Conservation (phyloP, 2,329 filamentous ascomycete species). For the Lomentospora prolificans region DNA sequence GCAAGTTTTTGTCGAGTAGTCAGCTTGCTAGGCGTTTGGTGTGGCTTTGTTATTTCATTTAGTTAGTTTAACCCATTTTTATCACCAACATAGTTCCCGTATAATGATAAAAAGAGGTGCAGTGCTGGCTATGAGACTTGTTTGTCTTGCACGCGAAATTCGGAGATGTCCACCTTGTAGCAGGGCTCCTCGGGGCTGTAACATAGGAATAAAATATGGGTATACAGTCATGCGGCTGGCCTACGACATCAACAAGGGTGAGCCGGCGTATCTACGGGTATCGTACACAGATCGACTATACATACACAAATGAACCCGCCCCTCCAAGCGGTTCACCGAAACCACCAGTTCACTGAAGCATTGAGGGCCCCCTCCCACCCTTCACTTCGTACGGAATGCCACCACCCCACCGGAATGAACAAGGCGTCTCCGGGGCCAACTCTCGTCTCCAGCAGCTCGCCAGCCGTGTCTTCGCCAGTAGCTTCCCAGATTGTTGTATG, state of each 20-base stretch:
- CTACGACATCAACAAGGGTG: background rate
- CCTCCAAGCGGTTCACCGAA: constrained; percentile 20
- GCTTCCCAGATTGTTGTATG: constrained; percentile 61
- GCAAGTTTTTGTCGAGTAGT: background rate
- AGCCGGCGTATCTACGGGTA: background rate
- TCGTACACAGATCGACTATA: background rate
- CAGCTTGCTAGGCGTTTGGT: background rate
- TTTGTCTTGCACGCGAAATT: too few species aligned
- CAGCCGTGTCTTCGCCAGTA: constrained; percentile 10
- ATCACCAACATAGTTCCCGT: background rate
- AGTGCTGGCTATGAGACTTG: too few species aligned
- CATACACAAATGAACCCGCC: background rate
- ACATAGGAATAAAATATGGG: too few species aligned
- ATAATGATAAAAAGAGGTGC: background rate
- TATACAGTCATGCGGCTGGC: background rate
- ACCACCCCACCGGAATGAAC: constrained; percentile 34
- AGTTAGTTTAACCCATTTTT: background rate
- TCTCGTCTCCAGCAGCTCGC: constrained; percentile 37
- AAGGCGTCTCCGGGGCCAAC: constrained; percentile 42
- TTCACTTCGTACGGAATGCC: constrained; percentile 34
- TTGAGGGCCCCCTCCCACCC: constrained; percentile 25
- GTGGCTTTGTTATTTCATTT: background rate
- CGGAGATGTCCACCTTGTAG: too few species aligned
- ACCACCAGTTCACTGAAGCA: constrained; percentile 37
- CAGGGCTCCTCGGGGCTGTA: too few species aligned